Base-by-base conservation (phyloP, 75 land plant species). In the Sequoia sempervirens region DNA sequence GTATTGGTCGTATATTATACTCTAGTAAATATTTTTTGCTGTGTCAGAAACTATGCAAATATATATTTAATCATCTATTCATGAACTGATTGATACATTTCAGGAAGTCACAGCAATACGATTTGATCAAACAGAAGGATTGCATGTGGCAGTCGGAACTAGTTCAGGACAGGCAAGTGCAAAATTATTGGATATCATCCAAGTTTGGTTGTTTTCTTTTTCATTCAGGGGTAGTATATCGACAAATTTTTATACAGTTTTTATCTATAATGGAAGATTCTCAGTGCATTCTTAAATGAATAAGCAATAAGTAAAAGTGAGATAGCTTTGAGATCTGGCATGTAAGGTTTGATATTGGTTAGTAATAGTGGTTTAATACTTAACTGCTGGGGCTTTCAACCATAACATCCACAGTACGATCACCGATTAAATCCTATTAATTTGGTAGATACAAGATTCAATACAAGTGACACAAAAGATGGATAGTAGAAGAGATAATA, bases 41-140 rank as follows among this genome's bases (percentile, higher is more conserved):
- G 28, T 78, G 4, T 11, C 50, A 78, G 46, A 78, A 78, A 26
- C 79, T 41, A 41, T 45, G n/a, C 18, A 18, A 75, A 18, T 75
- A 11, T 75, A 12, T 43, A 45, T 41, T 32, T 78, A 8, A 18
- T 86, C 66, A 78, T 46, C 64, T 34, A 17, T 85, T 56, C 30
- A 50, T 68, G 75, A 72, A 81, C 37, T 82, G 36, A 23, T 20
- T 82, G 40, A 58, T 83, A 83, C 20, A 73, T 86, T 12, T 89
- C 86, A 97, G 99, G 95, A 94, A 85, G 90, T 97, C 34, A 96
- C 98, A 64, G 92, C 99, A 17, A 53, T 97, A 38, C 89, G 90
- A 52, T 97, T 97, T 90, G 98, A 94, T 81, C 91, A 90, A 23
- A 82, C 79, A 81, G 94, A 89, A 79, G 98, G 98, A 37, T 86